These are phyloP conservation scores for Myxozyma mucilagina DNA, from an alignment of 805 yeast genomes.

Conservation along the genomic window DNA sequence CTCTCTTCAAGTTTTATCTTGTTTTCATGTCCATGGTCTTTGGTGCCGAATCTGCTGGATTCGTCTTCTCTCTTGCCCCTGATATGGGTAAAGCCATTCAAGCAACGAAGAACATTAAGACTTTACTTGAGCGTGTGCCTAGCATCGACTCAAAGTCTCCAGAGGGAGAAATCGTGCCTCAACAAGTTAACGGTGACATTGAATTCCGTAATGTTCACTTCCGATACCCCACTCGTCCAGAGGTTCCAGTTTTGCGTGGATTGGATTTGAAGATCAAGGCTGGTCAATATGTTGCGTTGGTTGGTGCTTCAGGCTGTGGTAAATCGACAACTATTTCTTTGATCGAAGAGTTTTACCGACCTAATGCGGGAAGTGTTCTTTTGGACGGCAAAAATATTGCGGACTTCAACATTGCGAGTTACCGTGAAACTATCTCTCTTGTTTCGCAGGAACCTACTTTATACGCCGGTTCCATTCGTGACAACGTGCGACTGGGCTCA, in stretches of 20 bases:
- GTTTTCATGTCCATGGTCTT: constrained; percentile 45
- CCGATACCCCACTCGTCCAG: constrained; percentile 39
- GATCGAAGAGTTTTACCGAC: constrained; percentile 53
- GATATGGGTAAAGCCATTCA: constrained; percentile 48
- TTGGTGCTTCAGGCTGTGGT: constrained; percentile 77
- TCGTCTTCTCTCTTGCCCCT: constrained; percentile 47
- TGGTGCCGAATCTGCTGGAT: constrained; percentile 49
- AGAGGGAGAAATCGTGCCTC: constrained; percentile 37
- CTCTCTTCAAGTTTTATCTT: constrained; percentile 43
- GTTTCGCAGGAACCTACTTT: constrained; percentile 61
- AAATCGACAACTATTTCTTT: constrained; percentile 50
- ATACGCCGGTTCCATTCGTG: constrained; percentile 65
- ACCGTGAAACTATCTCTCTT: constrained; percentile 55
- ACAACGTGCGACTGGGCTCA: constrained; percentile 54
- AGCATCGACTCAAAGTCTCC: constrained; percentile 40
- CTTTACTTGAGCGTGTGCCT: constrained; percentile 41
- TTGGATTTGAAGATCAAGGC: constrained; percentile 52
- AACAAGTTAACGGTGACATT: constrained; percentile 52
- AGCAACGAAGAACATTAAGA: constrained; percentile 41
- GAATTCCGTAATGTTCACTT: constrained; percentile 45
- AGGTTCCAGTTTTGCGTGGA: constrained; percentile 37
- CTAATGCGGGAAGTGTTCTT: constrained; percentile 50
- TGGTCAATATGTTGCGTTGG: constrained; percentile 84
- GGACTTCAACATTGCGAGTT: constrained; percentile 51
- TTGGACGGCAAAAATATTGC: constrained; percentile 56